phyloP scores from a whole-genome alignment of 2,329 filamentous ascomycete species.

The Neopestalotiopsis rosae region DNA sequence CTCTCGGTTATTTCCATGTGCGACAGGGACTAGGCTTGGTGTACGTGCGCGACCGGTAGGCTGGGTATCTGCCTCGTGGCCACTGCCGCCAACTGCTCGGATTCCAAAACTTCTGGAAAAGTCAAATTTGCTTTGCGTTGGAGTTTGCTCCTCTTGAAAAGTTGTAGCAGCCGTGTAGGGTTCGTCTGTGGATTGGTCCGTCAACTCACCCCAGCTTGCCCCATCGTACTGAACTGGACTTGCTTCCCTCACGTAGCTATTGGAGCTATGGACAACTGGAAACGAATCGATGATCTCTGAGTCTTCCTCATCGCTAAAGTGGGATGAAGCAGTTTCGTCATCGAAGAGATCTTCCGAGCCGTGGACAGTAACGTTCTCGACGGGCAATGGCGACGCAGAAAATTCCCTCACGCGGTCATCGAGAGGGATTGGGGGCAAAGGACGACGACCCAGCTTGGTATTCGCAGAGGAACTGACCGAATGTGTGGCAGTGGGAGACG shows the following conservation, averaged over 20 bases:
- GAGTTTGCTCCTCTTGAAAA: neutral
- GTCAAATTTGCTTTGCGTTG: constrained; percentile 8
- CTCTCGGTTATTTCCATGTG: constrained; percentile 1
- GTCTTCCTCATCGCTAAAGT: constrained; percentile 11
- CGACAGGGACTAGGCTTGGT: constrained; percentile 8
- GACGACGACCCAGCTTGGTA: neutral
- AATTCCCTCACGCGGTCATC: constrained; percentile 9
- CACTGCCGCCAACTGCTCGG: neutral
- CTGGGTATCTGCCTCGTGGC: neutral
- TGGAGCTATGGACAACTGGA: neutral
- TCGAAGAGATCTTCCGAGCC: constrained; percentile 42
- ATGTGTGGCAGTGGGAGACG: too few relatives aligned
- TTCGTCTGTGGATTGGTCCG: neutral
- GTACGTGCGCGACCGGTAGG: neutral
- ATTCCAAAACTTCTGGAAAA: constrained; percentile 4
- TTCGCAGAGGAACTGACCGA: neutral
- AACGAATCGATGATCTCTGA: constrained; percentile 4
- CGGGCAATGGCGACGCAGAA: constrained; percentile 22
- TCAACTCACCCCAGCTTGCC: constrained; percentile 3
- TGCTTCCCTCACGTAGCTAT: too few relatives aligned
- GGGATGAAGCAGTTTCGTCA: constrained; percentile 18
- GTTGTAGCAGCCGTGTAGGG: neutral
- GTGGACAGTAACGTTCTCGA: constrained; percentile 38
- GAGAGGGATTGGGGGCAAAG: neutral
- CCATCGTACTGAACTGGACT: constrained; percentile 1